These are phyloP conservation scores for Caloboletus inedulis DNA, from an alignment of 1,284 basidiomycete species.

Conservation along the genomic window DNA sequence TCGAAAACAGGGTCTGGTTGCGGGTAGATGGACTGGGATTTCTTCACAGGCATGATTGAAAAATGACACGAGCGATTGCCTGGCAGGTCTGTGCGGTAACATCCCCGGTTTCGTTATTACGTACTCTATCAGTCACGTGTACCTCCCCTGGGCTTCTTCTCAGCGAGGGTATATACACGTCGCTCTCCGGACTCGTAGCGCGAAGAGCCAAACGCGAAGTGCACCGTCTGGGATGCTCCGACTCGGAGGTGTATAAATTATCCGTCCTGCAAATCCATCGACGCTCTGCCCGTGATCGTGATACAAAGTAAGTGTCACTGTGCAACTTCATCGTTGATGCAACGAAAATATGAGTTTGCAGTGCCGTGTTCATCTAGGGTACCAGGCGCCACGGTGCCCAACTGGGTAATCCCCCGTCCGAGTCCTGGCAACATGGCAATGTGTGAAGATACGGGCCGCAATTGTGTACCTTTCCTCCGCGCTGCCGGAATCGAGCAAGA, in stretches of 20 bases:
- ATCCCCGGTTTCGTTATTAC: conserved; percentile 1
- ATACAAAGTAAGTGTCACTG: conserved; percentile 1
- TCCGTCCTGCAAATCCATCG: not conserved
- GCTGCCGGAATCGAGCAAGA: not conserved
- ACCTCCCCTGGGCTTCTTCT: too few species aligned
- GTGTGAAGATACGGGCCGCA: not conserved
- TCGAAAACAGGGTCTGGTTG: conserved; percentile 27
- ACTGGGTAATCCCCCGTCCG: conserved; percentile 11
- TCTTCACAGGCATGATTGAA: conserved; percentile 26
- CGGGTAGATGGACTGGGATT: conserved; percentile 18
- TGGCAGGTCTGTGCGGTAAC: conserved; percentile 13
- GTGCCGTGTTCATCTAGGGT: not conserved
- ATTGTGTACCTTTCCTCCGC: conserved; percentile 3
- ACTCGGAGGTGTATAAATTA: not conserved
- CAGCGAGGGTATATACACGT: not conserved
- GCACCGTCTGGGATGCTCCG: not conserved
- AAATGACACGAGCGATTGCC: conserved; percentile 9
- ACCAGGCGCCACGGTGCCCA: not conserved
- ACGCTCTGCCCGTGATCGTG: not conserved
- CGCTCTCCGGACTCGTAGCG: not conserved
- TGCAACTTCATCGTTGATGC: not conserved
- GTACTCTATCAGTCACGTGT: conserved; percentile 18
- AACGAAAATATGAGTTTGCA: not conserved
- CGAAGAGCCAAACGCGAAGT: not conserved
- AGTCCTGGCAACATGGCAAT: not conserved